Base-by-base conservation (phyloP, 306 rosid species). In the Malus fusca region DNA sequence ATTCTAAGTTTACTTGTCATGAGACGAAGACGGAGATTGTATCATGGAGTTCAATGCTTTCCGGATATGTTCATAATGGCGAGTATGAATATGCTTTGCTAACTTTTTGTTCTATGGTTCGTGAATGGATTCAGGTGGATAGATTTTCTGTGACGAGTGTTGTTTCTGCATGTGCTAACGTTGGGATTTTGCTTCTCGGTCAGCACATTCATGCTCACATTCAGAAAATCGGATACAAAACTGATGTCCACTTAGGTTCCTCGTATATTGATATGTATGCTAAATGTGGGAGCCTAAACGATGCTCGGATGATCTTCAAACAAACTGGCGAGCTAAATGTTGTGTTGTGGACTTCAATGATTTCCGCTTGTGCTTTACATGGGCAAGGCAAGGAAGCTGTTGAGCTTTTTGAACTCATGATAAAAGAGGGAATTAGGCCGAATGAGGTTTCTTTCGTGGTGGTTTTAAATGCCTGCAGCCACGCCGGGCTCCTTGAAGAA, bases 391-490 rank as follows among this genome's bases (percentile, higher is more conserved):
- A 37, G 77, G 78, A 86, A 62, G 93, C 95, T 52, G 68, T 88
- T 67, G 14, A 64, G 40, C 86, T 94, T 74, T 90, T 92, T 52
- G 87, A 89, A 72, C 84, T 83, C 79, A 90, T 94, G 96, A 68
- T 82, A 75, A 64, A 65, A 70, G 80, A 69, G 51, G 90, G 94
- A 71, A 76, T 88, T 19, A 71, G 53, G 79, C 98, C 97, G 18
- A 94, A 92, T 73, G 96, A 86, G 81, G 84, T 94, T 78, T 88
- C 96, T 71, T 92, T 92, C 76, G 67, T 90, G 66, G 93, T 85
- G 70, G 85, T 94, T 86, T 81, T 94, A 77, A 85, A 82, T 84
- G 97, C 95, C n/a, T 94, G 98, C 79, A 87, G 91, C 83, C 97
- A 94, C 60, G 87, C 88, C 4, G 97, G 98, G 79, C 78, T 91